Evolutionary conservation across 495 filamentous ascomycete species (phyloP), one percentile per base, ranked within the genome.

Genomic region (Penicillium soppii): DNA sequence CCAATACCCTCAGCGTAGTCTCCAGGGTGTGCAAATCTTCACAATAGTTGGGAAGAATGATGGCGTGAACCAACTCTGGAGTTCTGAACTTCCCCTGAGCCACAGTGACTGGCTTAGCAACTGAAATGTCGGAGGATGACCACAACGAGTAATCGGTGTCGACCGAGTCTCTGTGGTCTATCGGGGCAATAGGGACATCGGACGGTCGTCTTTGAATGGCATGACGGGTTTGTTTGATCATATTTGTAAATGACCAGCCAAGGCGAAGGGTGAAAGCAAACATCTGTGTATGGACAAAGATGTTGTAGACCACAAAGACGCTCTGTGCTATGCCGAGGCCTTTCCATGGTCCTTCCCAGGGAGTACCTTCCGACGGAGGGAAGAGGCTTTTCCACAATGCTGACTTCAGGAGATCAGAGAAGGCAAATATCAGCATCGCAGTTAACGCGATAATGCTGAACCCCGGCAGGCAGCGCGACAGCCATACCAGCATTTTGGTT

Each of bases 41-140:
- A 52, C 82, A 83, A 66, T 88, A 88, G 56, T 86, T 86, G 12
- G 85, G 85, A 8, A 88, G 68, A 52, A 88, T 74, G 44, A 88
- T 85, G 2, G 82, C 82, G 47, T 86, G 82, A 12, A 86, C 66
- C 17, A 85, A 46, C 45, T 71, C 70, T 49, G 57, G 5, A n/a
- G 51, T 33, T 46, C 29, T 47, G 39, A 58, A 8, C 15, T 57
- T 36, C 33, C 53, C 36, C 1, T 43, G 43, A 5, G 22, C 27
- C 5, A 16, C 10, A 29, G 54, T 15, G 6, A 53, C 9, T 12
- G 49, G 42, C 37, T 63, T 54, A 17, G 51, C 17, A 13, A 35
- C 25, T 5, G 47, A 52, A 9, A 50, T 37, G 27, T 54, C 53
- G 7, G 55, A 47, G 7, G n/a, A n/a, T n/a, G n/a, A n/a, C n/a